Evolutionary conservation across 2,329 filamentous ascomycete species (phyloP).

Genomic region (Thyridium curvatum): DNA sequence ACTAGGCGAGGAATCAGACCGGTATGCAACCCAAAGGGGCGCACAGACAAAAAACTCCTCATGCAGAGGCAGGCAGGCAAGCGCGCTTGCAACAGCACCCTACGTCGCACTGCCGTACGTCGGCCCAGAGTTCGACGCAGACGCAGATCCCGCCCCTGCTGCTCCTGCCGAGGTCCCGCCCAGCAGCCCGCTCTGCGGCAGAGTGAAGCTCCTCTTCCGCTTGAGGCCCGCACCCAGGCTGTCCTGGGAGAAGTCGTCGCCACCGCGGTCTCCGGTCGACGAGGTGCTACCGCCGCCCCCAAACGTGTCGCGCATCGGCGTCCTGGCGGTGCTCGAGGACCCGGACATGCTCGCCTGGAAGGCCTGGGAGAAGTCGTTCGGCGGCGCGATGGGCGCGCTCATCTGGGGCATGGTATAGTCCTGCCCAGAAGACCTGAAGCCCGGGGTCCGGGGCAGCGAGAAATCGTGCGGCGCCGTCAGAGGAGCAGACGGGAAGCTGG

Average conservation of each 20-base stretch:
- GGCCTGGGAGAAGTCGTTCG: slow-evolving; percentile 45
- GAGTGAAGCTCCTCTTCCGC: slow-evolving; percentile 31
- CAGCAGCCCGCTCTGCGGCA: slow-evolving; percentile 6
- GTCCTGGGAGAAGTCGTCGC: slow-evolving; percentile 19
- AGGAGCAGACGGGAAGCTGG: slow-evolving; percentile 47
- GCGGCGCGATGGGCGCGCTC: slow-evolving; percentile 46
- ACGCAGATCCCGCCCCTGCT: background rate
- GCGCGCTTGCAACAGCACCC: background rate
- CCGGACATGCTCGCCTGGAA: slow-evolving; percentile 34
- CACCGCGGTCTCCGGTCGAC: slow-evolving; percentile 2
- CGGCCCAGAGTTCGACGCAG: background rate
- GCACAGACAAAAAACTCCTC: no score
- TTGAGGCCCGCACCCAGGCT: slow-evolving; percentile 19
- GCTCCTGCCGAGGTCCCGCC: no score
- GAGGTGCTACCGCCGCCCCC: slow-evolving; percentile 17
- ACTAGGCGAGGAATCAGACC: no score
- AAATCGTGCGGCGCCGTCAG: slow-evolving; percentile 48
- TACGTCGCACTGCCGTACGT: background rate
- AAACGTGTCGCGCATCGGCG: slow-evolving; percentile 40
- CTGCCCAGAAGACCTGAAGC: slow-evolving; percentile 20
- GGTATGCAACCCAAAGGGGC: no score
- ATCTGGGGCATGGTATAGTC: slow-evolving; percentile 49
- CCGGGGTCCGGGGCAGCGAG: slow-evolving; percentile 36
- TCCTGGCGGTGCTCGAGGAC: slow-evolving; percentile 25
- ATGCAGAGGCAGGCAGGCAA: no score